phyloP scores from a whole-genome alignment of 495 filamentous ascomycete species.

The Trichoderma orchidacearum region DNA sequence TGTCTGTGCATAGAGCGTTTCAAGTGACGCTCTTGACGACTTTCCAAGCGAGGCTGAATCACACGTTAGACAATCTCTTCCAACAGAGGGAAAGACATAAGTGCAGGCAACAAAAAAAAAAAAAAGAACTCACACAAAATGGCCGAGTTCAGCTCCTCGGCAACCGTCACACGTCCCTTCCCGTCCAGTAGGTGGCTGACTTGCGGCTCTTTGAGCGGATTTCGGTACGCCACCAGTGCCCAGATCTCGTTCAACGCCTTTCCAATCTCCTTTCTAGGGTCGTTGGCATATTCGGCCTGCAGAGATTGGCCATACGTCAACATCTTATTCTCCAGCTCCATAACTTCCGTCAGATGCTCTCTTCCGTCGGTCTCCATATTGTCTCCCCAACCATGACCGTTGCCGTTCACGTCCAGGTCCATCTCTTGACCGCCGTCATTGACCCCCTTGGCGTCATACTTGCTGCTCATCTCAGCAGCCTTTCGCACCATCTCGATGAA shows the following conservation, averaged over 20 bases:
- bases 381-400: constrained; percentile 26
- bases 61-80: constrained; percentile 8
- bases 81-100: background rate
- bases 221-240: constrained; percentile 73
- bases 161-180: constrained; percentile 62
- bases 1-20: constrained; percentile 78
- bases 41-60: constrained; percentile 73
- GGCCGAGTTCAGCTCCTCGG: constrained; percentile 88
- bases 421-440: constrained; percentile 41
- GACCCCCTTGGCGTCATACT: constrained; percentile 8
- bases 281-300: constrained; percentile 57
- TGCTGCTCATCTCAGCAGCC: constrained; percentile 52
- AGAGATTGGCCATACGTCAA: constrained; percentile 73
- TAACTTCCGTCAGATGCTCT: constrained; percentile 28
- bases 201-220: constrained; percentile 61
- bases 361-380: constrained; percentile 39
- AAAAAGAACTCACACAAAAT: constrained; percentile 56
- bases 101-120: background rate
- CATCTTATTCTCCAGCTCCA: constrained; percentile 46
- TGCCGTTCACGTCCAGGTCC: constrained; percentile 40
- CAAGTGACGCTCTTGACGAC: constrained; percentile 74
- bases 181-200: constrained; percentile 70
- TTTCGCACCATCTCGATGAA: constrained; percentile 93
- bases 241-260: constrained; percentile 77
- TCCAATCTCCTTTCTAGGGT: constrained; percentile 50